Evolutionary conservation across 495 filamentous ascomycete genomes (phyloP), one percentile per base, ranked within the genome.

Genomic region (Evernia prunastri): DNA sequence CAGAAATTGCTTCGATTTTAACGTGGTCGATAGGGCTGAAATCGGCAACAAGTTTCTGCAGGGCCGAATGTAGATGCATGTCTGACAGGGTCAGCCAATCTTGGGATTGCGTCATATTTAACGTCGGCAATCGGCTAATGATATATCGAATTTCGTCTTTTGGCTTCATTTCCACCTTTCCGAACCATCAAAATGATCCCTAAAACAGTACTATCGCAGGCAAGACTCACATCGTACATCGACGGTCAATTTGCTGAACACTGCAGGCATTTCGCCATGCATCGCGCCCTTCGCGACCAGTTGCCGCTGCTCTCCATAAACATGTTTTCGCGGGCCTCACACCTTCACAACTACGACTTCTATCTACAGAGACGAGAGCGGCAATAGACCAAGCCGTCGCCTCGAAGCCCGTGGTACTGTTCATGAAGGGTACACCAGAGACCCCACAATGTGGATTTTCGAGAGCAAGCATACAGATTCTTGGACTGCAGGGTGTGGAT

Each of bases 341-440:
- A 64, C 40, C 57, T 72, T 76, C 49, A 61, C 72, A 79, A 60
- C 71, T 82, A 45, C 88, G 92, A 25, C 78, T 87, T 23, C 81
- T 98, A 43, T 96, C 94, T 17, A 80, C 85, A 36, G 84, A 91
- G 67, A 92, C 87, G 27, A 81, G 78, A 63, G 74, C 82, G 35
- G 90, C 92, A 6, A 97, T 98, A 66, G 89, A 97, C 71, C 89
- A 91, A 73, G 92, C 92, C 12, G 84, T 97, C 25, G 77, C 73
- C 31, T 89, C 90, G 3, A 87, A 90, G 13, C 93, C 92, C 6
- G 93, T 98, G 1, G 94, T 98, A 20, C 82, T 98, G 33, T 98
- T 97, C 79, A 97, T 97, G 93, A 97, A 97, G 77, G 93, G 94
- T 59, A 97, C 94, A 3, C 94, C 94, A 47, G 94, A 97, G 75